Evolutionary conservation across 352 stramenopile species (phyloP).

Genomic region (Nothophytophthora sp.): DNA sequence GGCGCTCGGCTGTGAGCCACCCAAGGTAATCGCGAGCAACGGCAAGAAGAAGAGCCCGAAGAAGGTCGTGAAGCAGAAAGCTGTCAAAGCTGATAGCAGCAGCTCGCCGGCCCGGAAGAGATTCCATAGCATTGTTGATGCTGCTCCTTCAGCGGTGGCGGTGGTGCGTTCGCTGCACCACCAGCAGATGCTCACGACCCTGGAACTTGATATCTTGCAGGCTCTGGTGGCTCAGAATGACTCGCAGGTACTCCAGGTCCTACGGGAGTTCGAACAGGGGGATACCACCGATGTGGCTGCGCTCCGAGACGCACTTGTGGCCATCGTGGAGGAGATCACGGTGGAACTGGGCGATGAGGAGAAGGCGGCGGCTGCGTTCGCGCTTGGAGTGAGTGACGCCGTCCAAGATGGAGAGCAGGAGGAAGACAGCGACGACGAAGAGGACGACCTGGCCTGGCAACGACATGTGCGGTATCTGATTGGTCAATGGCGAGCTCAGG

Average conservation of each 20-base stretch:
- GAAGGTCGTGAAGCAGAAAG: constrained; percentile 1
- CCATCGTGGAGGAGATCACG: constrained; percentile 67
- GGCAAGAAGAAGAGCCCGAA: constrained; percentile 17
- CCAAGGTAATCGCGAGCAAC: constrained; percentile 12
- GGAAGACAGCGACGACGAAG: constrained; percentile 27
- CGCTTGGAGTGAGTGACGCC: constrained; percentile 29
- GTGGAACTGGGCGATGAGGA: constrained; percentile 66
- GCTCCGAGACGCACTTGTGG: constrained; percentile 52
- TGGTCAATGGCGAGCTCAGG: constrained; percentile 38
- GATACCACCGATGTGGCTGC: constrained; percentile 21
- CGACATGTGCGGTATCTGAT: constrained; percentile 48
- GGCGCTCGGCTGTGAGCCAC: constrained; percentile 21
- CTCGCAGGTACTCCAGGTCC: constrained; percentile 39
- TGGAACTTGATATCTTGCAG: constrained; percentile 59
- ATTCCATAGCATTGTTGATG: constrained; percentile 4
- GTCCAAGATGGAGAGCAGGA: constrained; percentile 15
- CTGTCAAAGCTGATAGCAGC: too few relatives aligned
- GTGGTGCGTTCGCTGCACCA: constrained; percentile 49
- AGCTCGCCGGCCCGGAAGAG: constrained; percentile 5
- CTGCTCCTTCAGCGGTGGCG: constrained; percentile 19
- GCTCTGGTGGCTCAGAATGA: constrained; percentile 65
- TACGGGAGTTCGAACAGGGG: constrained; percentile 45
- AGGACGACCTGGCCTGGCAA: constrained; percentile 42
- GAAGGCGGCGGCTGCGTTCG: constrained; percentile 38
- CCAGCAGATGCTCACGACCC: constrained; percentile 63